A percentile compares a stretch with the other conserved stretches of the same genome.
phyloP scores from a whole-genome alignment of 148 eudicot species.

The Oxyria digyna region DNA sequence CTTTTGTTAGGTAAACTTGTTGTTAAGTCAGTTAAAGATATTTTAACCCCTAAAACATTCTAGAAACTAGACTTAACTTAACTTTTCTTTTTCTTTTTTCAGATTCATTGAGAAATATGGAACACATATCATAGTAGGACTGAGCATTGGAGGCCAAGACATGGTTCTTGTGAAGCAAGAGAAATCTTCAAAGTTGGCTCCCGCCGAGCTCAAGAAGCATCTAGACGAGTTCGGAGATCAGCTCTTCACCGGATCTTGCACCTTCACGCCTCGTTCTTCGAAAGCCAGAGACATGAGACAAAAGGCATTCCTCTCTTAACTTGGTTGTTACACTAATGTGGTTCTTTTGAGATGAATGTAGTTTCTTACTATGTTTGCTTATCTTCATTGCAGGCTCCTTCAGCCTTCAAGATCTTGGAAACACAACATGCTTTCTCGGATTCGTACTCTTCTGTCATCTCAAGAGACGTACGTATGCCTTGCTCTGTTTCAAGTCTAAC shows the following conservation, averaged over 20 bases:
- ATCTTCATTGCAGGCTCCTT: conserved; percentile 32
- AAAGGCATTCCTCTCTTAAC: conserved; percentile 23
- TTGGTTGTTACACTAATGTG: no score
- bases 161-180: conserved; percentile 66
- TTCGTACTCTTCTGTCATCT: conserved; percentile 31
- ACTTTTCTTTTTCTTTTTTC: conserved; percentile 6
- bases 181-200: conserved; percentile 42
- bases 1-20: conserved; percentile 4
- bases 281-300: conserved; percentile 29
- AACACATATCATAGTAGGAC: conserved; percentile 79
- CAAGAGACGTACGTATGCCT: conserved; percentile 49
- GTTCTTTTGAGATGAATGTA: not conserved
- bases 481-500: not conserved
- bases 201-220: conserved; percentile 55
- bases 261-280: conserved; percentile 25
- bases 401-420: conserved; percentile 59
- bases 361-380: not conserved
- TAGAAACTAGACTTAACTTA: not conserved
- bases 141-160: conserved; percentile 73
- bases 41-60: not conserved
- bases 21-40: not conserved
- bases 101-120: conserved; percentile 86
- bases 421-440: conserved; percentile 26
- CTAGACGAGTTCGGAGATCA: conserved; percentile 69
- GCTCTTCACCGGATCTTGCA: conserved; percentile 54